A percentile compares a stretch with the other conserved stretches of the same genome.
phyloP scores from a whole-genome alignment of 257 asterid species.

The Nicotiana otophora region DNA sequence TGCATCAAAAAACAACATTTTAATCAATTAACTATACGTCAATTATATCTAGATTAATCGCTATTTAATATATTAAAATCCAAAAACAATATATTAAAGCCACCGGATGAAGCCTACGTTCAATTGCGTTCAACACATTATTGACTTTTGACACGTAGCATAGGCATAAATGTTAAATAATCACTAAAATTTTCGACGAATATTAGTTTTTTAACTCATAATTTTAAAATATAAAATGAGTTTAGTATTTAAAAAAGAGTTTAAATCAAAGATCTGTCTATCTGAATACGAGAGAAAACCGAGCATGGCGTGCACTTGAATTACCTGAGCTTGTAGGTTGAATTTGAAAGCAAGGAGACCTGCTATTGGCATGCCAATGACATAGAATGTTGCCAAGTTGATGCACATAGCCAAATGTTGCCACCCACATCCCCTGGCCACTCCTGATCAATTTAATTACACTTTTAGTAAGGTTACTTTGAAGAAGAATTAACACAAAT shows the following conservation, averaged over 20 bases:
- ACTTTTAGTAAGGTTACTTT: background rate
- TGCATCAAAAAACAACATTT: background rate
- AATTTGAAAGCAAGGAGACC: constrained; percentile 49
- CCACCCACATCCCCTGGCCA: constrained; percentile 76
- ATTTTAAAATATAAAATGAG: background rate
- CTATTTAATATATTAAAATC: no score
- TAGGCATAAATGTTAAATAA: background rate
- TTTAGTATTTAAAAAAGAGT: background rate
- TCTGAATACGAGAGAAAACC: no score
- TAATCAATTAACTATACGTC: background rate
- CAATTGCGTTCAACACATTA: background rate
- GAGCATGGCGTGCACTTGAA: background rate
- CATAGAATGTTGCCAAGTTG: constrained; percentile 54
- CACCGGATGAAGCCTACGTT: background rate
- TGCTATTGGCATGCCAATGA: constrained; percentile 62
- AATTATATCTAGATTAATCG: background rate
- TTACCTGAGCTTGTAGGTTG: constrained; percentile 51
- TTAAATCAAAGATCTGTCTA: background rate
- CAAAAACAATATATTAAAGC: background rate
- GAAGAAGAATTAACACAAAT: background rate
- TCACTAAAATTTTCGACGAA: no score
- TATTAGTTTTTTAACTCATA: no score
- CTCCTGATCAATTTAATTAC: constrained; percentile 36
- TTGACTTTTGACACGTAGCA: background rate
- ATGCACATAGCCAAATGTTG: constrained; percentile 55